Evolutionary conservation across 2,329 filamentous ascomycete species (phyloP), one percentile per base, ranked within the genome.

Genomic region (Colletotrichum sp.): DNA sequence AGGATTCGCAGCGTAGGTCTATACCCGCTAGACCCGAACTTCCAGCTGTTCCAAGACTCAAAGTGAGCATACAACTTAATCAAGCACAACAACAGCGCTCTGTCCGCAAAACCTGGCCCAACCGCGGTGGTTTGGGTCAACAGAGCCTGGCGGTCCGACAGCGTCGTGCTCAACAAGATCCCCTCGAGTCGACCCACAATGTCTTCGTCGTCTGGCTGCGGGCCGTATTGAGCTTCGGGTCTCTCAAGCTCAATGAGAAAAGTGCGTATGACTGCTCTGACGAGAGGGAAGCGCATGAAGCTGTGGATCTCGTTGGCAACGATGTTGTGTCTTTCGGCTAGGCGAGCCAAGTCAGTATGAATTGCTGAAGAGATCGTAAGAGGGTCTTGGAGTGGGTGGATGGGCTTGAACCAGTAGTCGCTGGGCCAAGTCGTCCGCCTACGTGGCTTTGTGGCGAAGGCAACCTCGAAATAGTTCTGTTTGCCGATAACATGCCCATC

Each of bases 231-330:
- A 12, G 73, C 73, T 43, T 68, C 56, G 3, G 74, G 65, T 27
- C 43, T 71, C 22, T 76, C 73, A 10, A 77, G 64, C 48, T 77
- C 72, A 52, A 76, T 73, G n/a, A 77, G 58, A n/a, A 77, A 66
- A 15, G 72, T 77, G 13, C 67, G 68, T 5, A 70, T 8, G 6
- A 68, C 69, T 22, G 67, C 64, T 16, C 72, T 34, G 36, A 70
- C 73, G 16, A 68, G 73, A 7, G 62, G 61, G 27, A 72, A 77
- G 12, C 48, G 68, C 72, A 76, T 69, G 43, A 76, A 76, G 18
- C 48, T 72, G 30, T 77, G 73, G 6, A 77, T 36, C 6, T 60
- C 36, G 22, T 77, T 76, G 22, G 76, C 52, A 34, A 8, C 18
- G 27, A 71, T 52, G 43, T 36, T 55, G 16, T 16, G 55, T 60